Base-by-base conservation (phyloP, 1,139 yeast genomes). In the Yamadazyma taylorii region DNA sequence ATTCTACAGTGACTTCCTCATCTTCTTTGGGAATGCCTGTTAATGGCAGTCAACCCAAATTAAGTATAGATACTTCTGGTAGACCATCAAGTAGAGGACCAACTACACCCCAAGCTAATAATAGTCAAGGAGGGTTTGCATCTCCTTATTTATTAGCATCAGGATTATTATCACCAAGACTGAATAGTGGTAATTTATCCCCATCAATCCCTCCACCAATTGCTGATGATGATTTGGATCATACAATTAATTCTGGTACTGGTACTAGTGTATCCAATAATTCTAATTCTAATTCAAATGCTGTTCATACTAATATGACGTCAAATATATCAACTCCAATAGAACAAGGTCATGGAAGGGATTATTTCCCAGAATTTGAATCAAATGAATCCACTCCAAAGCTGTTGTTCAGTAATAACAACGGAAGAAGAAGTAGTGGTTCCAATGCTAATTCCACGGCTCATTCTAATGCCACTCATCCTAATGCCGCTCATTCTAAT, bases 141-240 rank as follows among this genome's bases (percentile, higher is more conserved):
- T 77, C 85, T 1, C 85, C 86, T 2, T 80, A 77, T 45, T 61
- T 79, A 34, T 56, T 79, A 40, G 82, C 85, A 0, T 69, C 82
- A 0, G 84, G 83, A 0, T 44, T 74, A 33, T 55, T 71, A 30
- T 73, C 83, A 4, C 79, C 81, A 3, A 71, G 67, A 44, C 66
- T 54, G 34, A 46, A 42, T 29, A 50, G 58, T 34, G 46, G 45
- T 12, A 41, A 42, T 13, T 49, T 61, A 13, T 55, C 67, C 6
- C 53, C 57, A 29, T 34, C 17, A 36, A 34, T 30, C 33, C 38
- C 28, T 32, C 40, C 35, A 27, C 43, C 36, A 12, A 37, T 34
- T 28, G 46, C 37, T 16, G 16, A n/a, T 29, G 32, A 29, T n/a
- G 32, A 29, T 13, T 6, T n/a, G 9, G 11, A 13, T 12, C 14